These are phyloP conservation scores for Protomyces macrosporus DNA, from an alignment of 1,139 yeast genomes.

Conservation along the genomic window DNA sequence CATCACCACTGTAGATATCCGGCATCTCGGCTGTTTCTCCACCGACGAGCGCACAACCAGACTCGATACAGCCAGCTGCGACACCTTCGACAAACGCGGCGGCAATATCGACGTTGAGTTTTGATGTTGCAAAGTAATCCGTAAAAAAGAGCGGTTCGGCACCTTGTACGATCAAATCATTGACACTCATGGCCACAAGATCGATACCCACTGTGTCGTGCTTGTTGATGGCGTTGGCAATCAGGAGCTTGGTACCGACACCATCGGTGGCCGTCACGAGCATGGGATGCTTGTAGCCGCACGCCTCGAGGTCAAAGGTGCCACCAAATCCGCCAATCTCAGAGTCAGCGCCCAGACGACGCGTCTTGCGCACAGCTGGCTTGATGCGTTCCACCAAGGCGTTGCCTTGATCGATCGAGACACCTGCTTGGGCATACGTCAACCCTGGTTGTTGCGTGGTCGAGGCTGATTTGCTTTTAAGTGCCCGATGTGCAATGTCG, in stretches of 20 bases:
- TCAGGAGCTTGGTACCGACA: constrained; percentile 93
- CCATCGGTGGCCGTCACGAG: constrained; percentile 98
- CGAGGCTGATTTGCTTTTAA: constrained; percentile 42
- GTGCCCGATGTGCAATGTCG: constrained; percentile 95
- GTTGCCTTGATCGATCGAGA: constrained; percentile 93
- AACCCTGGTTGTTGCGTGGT: constrained; percentile 43
- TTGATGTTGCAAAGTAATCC: constrained; percentile 95
- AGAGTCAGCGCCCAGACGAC: constrained; percentile 94
- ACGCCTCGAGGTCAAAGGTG: constrained; percentile 77
- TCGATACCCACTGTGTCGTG: constrained; percentile 98
- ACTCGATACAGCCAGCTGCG: constrained; percentile 88
- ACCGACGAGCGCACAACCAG: constrained; percentile 97
- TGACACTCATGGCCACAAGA: constrained; percentile 97
- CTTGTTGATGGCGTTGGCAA: constrained; percentile 82
- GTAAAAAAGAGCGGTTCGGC: constrained; percentile 95
- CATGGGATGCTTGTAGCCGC: constrained; percentile 76
- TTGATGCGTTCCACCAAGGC: constrained; percentile 83
- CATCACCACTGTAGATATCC: constrained; percentile 92
- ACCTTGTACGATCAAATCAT: constrained; percentile 96
- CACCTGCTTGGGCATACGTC: constrained; percentile 93
- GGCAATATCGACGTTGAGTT: constrained; percentile 76
- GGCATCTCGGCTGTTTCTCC: constrained; percentile 99
- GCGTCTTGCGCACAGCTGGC: constrained; percentile 85
- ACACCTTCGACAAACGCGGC: constrained; percentile 90
- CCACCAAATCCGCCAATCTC: constrained; percentile 99